Base-by-base conservation (phyloP, 2,329 filamentous ascomycete species). In the Talaromyces sp. region DNA sequence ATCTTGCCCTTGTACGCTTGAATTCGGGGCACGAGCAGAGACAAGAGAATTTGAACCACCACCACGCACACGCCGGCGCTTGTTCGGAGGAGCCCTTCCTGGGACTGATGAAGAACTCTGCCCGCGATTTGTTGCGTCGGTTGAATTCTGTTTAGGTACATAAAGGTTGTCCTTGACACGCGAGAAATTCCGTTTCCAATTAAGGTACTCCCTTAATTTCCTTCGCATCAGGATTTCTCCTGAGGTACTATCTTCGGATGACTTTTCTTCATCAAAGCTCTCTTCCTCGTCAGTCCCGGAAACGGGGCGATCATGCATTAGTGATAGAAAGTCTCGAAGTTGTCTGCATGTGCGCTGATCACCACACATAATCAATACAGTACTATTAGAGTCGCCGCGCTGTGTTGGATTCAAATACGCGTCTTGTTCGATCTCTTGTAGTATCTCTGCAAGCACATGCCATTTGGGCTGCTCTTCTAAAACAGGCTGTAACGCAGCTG, bases 381-480 rank as follows among this genome's bases (percentile, higher is more conserved):
- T 92, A n/a, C 91, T 91, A 73, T 93, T 96, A 0, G 93, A 96
- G 72, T 93, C 91, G 75, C 95, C 92, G 64, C 86, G 84, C n/a
- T 84, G 80, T 8, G 83, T 81, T 5, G 92, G 90, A 68, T 96
- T 93, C 72, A 96, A 89, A 75, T 96, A 95, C 17, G 92, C 84
- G 72, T 97, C 93, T 62, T 89, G 87, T 72, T 98, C 95, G 70
- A 99, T 97, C 77, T 99, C 95, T 68, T 94, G 90, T 4, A 99
- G 80, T 0, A 97, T 89, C 65, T 97, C 93, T n/a, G 92, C 90
- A 19, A 99, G 82, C 17, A 97, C 82, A 29, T 84, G 84, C 95
- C 95, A 99, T 75, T 99, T 99, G 2, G 95, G 95, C 70, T 96
- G 89, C 75, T 97, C 93, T 77, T 99, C 95, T 1, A 99, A 84